Base-by-base conservation (phyloP, 257 asterid genomes). In the Fraxinus americana region DNA sequence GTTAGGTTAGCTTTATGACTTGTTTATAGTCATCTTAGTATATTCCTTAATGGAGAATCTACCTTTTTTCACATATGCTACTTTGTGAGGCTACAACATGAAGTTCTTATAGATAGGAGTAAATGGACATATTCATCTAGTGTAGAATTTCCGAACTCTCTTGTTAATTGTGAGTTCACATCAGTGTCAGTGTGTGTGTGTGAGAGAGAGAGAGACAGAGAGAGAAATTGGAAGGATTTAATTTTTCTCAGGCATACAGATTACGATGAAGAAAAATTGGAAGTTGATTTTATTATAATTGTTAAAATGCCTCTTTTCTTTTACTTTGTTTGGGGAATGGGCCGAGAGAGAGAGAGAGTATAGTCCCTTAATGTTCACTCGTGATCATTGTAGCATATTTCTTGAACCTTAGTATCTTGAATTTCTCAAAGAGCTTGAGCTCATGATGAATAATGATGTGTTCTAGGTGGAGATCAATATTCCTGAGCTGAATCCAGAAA, bases 401-500 rank as follows among this genome's bases (percentile, higher is more conserved):
- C 45, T 34, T 66, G n/a, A 77, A 70, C 45, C 54, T 72, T 48
- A 70, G 65, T 65, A 5, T 25, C 48, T 72, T 52, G 38, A 25
- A 72, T 10, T 79, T 76, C 52, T 4, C 66, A 72, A 79, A n/a
- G 75, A n/a, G 4, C 70, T 75, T 39, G 52, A 75, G 73, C 10
- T 61, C 57, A 10, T 70, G n/a, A 71, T 65, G 27, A 63, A 75
- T 67, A 68, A 11, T 82, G 76, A 86, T 80, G 43, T 76, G 35
- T 50, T 10, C 81, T 73, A 92, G 98, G 97, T 93, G 83, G 97
- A 92, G 84, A 92, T 92, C 87, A 94, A 79, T 83, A 90, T 92
- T 83, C 99, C 99, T 13, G 99, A 94, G 89, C 91, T 94, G 78
- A 94, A 94, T 84, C 99, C 99, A 36, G 96, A 93, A 84, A 94